These are phyloP conservation scores for Lojkania enalia DNA, from an alignment of 2,329 filamentous ascomycete genomes.

Conservation along the genomic window DNA sequence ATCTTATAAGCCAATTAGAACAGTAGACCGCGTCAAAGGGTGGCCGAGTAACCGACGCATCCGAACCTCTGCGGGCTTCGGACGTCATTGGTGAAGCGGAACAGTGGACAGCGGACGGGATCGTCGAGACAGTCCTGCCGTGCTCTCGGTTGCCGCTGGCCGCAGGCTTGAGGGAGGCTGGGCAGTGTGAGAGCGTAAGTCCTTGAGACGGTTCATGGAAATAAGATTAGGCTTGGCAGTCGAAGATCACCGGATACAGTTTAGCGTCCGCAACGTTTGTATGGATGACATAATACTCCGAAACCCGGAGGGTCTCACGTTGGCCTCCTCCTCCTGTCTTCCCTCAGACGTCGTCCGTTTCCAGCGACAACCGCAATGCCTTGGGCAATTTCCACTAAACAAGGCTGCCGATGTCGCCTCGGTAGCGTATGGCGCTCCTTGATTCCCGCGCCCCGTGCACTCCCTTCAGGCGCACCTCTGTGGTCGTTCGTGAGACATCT, in stretches of 20 bases:
- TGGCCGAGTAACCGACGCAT: no score
- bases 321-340: slow-evolving; percentile 23
- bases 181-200: slow-evolving; percentile 32
- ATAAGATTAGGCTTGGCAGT: slow-evolving; percentile 22
- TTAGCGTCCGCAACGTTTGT: slow-evolving; percentile 16
- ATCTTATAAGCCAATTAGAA: slow-evolving; percentile 5
- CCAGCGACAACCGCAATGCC: slow-evolving; percentile 38
- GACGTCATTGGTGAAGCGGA: slow-evolving; percentile 2
- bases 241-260: no score
- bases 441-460: slow-evolving; percentile 32
- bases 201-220: slow-evolving; percentile 27
- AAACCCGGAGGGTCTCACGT: slow-evolving; percentile 27
- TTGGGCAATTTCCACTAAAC: slow-evolving; percentile 26
- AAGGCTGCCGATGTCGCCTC: slow-evolving; percentile 32
- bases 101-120: slow-evolving; percentile 14
- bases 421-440: slow-evolving; percentile 29
- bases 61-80: slow-evolving; percentile 14
- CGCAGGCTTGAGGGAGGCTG: slow-evolving; percentile 36
- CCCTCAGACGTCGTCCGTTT: slow-evolving; percentile 43
- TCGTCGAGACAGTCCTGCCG: slow-evolving; percentile 27
- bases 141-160: slow-evolving; percentile 28
- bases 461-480: slow-evolving; percentile 29
- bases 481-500: slow-evolving; percentile 41
- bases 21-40: no score
- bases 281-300: slow-evolving; percentile 10